Conservation (phyloP, 371 early-diverging fungal genomes). For the Rhizomucor pusillus region DNA sequence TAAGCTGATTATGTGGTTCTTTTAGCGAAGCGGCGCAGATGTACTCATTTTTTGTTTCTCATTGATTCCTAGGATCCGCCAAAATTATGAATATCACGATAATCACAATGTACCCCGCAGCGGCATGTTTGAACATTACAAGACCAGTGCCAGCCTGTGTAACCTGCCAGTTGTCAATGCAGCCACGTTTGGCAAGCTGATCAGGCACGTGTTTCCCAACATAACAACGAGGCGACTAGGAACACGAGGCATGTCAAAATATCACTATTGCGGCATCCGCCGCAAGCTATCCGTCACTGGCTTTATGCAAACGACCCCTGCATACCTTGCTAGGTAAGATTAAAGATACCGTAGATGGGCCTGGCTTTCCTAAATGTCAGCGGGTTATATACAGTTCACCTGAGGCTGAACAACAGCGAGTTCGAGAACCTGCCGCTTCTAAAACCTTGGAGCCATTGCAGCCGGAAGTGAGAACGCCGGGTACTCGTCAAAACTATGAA, state of each 20-base stretch:
- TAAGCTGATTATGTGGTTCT: too few relatives aligned
- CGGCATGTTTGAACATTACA: slow-evolving; percentile 63
- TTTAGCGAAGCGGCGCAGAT: too few relatives aligned
- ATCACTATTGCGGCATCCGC: slow-evolving; percentile 56
- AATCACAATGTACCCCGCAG: slow-evolving; percentile 60
- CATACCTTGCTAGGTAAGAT: too few relatives aligned
- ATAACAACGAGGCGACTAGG: slow-evolving; percentile 65
- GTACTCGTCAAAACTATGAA: too few relatives aligned
- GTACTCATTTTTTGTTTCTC: too few relatives aligned
- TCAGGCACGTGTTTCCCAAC: slow-evolving; percentile 59
- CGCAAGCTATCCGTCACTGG: slow-evolving; percentile 6
- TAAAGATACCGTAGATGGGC: not conserved
- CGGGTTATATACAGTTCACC: too few relatives aligned
- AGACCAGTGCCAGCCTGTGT: slow-evolving; percentile 33
- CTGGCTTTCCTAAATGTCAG: not conserved
- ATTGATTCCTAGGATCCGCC: slow-evolving; percentile 34
- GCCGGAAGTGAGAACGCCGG: too few relatives aligned
- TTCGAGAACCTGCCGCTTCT: too few relatives aligned
- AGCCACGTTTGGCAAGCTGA: slow-evolving; percentile 68
- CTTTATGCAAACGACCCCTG: too few relatives aligned
- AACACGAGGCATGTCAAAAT: slow-evolving; percentile 62
- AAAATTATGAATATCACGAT: slow-evolving; percentile 52
- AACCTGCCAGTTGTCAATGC: slow-evolving; percentile 58
- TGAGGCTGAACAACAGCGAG: too few relatives aligned
- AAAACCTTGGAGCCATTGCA: too few relatives aligned